Conservation (phyloP, 495 filamentous ascomycete species). For the Neurospora intermedia region DNA sequence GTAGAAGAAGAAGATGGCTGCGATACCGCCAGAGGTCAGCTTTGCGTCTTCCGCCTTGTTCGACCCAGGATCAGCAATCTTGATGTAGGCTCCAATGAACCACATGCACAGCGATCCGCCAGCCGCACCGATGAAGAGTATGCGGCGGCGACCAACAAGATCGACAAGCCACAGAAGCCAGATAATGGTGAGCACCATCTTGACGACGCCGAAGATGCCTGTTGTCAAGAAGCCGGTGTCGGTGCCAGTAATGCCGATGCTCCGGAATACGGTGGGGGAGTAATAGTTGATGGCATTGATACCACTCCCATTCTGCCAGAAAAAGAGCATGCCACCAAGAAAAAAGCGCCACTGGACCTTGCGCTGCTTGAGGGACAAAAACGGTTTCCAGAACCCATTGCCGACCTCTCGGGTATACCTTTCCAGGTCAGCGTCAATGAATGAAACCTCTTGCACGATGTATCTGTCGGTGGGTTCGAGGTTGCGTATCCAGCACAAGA, state of each 20-base stretch:
- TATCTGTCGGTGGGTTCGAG: slow-evolving; percentile 49
- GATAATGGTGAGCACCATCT: slow-evolving; percentile 50
- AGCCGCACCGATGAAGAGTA: slow-evolving; percentile 44
- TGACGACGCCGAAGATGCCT: slow-evolving; percentile 42
- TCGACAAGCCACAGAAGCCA: slow-evolving; percentile 49
- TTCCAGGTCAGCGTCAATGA: slow-evolving; percentile 50
- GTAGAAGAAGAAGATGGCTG: slow-evolving; percentile 71
- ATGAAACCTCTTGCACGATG: slow-evolving; percentile 53
- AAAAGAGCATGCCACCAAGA: slow-evolving; percentile 53
- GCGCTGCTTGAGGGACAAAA: slow-evolving; percentile 40
- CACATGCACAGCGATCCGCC: slow-evolving; percentile 49
- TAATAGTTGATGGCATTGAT: slow-evolving; percentile 66
- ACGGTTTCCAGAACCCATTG: slow-evolving; percentile 57
- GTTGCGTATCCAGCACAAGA: slow-evolving; percentile 55
- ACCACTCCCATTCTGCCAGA: slow-evolving; percentile 55
- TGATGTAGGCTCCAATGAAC: slow-evolving; percentile 44
- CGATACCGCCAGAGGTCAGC: slow-evolving; percentile 49
- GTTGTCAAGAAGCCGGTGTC: slow-evolving; percentile 40
- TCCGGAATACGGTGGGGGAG: slow-evolving; percentile 47
- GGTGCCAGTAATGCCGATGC: slow-evolving; percentile 45
- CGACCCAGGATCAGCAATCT: slow-evolving; percentile 38
- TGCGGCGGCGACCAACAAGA: slow-evolving; percentile 36
- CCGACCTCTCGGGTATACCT: slow-evolving; percentile 44
- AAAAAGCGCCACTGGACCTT: slow-evolving; percentile 53
- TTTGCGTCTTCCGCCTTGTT: slow-evolving; percentile 11